Percentiles rank a stretch among this genome's conserved stretches.
Conservation (phyloP, 1,284 basidiomycete species). For the Tilletiopsis washingtonensis region DNA sequence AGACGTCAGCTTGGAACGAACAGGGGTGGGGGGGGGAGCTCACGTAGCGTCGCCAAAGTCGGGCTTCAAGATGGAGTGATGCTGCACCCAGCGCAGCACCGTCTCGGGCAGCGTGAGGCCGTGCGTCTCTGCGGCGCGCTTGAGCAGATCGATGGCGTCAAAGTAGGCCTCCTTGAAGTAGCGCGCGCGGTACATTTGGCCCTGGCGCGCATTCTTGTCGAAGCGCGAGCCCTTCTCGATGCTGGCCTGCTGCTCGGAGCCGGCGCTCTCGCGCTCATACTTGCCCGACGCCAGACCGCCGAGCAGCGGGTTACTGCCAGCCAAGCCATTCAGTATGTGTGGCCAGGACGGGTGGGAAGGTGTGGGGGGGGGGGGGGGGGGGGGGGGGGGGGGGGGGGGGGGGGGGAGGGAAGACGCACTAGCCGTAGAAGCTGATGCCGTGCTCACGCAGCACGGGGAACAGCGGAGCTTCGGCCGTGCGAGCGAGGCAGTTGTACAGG, state of each 20-base stretch:
- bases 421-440: slow-evolving; percentile 57
- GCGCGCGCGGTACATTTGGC: slow-evolving; percentile 19
- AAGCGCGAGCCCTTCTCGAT: slow-evolving; percentile 18
- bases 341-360: too few relatives aligned
- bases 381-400: too few relatives aligned
- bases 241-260: background rate
- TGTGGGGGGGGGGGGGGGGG: too few relatives aligned
- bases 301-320: slow-evolving; percentile 42
- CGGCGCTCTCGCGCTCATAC: slow-evolving; percentile 9
- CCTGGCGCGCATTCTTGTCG: slow-evolving; percentile 18
- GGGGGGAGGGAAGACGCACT: too few relatives aligned
- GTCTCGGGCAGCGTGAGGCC: slow-evolving; percentile 14
- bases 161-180: slow-evolving; percentile 35
- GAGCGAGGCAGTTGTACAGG: slow-evolving; percentile 29
- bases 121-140: slow-evolving; percentile 19
- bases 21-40: background rate
- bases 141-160: slow-evolving; percentile 38
- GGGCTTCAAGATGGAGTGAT: slow-evolving; percentile 11
- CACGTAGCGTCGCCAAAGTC: background rate
- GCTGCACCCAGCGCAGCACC: slow-evolving; percentile 28
- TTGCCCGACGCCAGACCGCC: slow-evolving; percentile 30
- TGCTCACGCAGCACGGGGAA: slow-evolving; percentile 48
- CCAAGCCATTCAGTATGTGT: too few relatives aligned
- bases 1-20: background rate
- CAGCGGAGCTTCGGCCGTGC: slow-evolving; percentile 19